These are phyloP conservation scores for Chlamydomonas sp. DNA, from an alignment of 139 green algal genomes.

Conservation along the genomic window DNA sequence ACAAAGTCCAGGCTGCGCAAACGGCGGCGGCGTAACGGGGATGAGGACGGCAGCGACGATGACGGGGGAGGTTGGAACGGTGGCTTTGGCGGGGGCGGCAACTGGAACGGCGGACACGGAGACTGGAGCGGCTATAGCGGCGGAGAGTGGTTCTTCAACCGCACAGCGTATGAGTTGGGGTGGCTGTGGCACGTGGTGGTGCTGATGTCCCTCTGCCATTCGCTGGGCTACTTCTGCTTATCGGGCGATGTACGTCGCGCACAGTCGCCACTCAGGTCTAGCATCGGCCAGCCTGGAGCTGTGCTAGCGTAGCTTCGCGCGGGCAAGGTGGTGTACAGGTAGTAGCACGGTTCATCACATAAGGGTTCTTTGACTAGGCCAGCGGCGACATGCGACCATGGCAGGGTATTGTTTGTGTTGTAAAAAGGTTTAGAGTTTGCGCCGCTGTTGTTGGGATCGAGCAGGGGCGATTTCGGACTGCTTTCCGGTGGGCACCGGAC, in stretches of 20 bases:
- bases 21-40: conserved; percentile 2
- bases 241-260: not conserved
- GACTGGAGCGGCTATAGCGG: conserved; percentile 16
- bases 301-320: too few relatives aligned
- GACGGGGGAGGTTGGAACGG: not conserved
- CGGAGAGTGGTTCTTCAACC: conserved; percentile 7
- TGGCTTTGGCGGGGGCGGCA: not conserved
- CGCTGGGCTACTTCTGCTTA: conserved; percentile 1
- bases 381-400: too few relatives aligned
- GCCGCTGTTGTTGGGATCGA: too few relatives aligned
- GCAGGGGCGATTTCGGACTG: too few relatives aligned
- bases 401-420: too few relatives aligned
- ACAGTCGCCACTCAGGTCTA: too few relatives aligned
- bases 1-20: conserved; percentile 28
- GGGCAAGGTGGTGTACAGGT: too few relatives aligned
- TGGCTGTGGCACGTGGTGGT: conserved; percentile 19
- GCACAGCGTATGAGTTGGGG: not conserved
- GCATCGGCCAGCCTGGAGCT: too few relatives aligned
- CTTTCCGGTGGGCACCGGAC: too few relatives aligned
- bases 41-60: conserved; percentile 12
- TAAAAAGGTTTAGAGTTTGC: too few relatives aligned
- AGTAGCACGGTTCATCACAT: too few relatives aligned
- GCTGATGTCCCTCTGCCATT: not conserved
- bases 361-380: too few relatives aligned
- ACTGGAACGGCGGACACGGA: conserved; percentile 14